phyloP scores from a whole-genome alignment of 345 rosid species.

The Syzygium grande region DNA sequence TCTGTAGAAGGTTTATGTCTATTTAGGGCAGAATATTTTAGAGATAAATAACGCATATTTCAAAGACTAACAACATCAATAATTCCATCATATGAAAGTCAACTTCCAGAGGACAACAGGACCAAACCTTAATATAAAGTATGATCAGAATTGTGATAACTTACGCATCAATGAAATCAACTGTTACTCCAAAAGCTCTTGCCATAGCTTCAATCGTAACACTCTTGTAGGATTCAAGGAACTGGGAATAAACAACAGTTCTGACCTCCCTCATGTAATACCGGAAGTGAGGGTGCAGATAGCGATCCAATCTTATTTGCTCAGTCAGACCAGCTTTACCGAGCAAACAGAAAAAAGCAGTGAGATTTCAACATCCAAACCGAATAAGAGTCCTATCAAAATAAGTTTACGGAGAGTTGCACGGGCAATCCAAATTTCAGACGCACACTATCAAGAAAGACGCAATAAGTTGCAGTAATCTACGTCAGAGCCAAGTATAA shows the following conservation, averaged over 20 bases:
- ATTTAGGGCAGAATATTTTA: not conserved
- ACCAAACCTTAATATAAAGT: not conserved
- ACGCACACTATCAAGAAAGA: not conserved
- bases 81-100: not conserved
- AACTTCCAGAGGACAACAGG: not conserved
- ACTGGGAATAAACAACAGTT: constrained; percentile 90
- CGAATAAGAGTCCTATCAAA: not conserved
- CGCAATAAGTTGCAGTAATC: not conserved
- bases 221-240: constrained; percentile 92
- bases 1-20: constrained; percentile 26
- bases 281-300: constrained; percentile 88
- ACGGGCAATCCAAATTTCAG: not conserved
- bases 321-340: constrained; percentile 51
- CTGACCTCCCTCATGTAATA: constrained; percentile 99
- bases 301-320: constrained; percentile 84
- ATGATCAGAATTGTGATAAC: constrained; percentile 10
- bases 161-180: constrained; percentile 92
- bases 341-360: not conserved
- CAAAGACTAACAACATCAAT: not conserved
- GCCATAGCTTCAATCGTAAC: constrained; percentile 98
- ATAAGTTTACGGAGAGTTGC: not conserved
- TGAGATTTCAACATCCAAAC: not conserved
- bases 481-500: not conserved
- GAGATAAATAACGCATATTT: not conserved
- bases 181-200: constrained; percentile 88